Evolutionary conservation across 495 filamentous ascomycete species (phyloP).

Genomic region (Pyrenula massariospora): DNA sequence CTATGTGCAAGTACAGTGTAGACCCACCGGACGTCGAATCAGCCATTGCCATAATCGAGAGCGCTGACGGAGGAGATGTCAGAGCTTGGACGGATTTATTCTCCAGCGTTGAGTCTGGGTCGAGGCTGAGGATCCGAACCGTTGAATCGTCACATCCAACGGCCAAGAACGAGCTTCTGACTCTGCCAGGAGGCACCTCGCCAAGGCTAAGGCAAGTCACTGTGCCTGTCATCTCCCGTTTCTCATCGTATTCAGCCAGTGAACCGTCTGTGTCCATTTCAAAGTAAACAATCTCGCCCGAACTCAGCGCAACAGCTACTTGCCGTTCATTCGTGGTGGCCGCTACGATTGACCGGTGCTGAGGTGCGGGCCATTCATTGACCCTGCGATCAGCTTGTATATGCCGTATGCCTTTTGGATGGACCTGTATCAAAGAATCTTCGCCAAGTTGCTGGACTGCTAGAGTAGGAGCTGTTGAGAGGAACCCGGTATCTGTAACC

Average conservation of each 20-base stretch:
- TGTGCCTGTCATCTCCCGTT: constrained; percentile 90
- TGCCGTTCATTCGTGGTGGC: constrained; percentile 89
- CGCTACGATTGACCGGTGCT: constrained; percentile 91
- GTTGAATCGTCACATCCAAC: constrained; percentile 96
- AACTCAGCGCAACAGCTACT: constrained; percentile 85
- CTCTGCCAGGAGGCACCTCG: constrained; percentile 80
- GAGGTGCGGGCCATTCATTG: constrained; percentile 89
- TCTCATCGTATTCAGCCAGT: constrained; percentile 89
- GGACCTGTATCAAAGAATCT: constrained; percentile 85
- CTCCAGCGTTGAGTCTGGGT: constrained; percentile 80
- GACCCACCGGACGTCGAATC: constrained; percentile 72
- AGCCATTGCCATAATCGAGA: constrained; percentile 90
- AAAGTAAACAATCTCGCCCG: constrained; percentile 94
- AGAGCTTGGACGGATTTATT: constrained; percentile 88
- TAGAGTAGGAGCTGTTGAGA: constrained; percentile 74
- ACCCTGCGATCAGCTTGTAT: constrained; percentile 69
- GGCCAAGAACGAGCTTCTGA: constrained; percentile 79
- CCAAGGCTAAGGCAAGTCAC: constrained; percentile 88
- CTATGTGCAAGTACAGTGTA: constrained; percentile 88
- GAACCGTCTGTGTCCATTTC: constrained; percentile 89
- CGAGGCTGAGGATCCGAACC: constrained; percentile 80
- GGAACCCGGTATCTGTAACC: constrained; percentile 83
- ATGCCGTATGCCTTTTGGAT: constrained; percentile 87
- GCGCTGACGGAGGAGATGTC: constrained; percentile 74
- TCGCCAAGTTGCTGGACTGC: constrained; percentile 91